Base-by-base conservation (phyloP, 345 rosid genomes). In the Citrus maxima region DNA sequence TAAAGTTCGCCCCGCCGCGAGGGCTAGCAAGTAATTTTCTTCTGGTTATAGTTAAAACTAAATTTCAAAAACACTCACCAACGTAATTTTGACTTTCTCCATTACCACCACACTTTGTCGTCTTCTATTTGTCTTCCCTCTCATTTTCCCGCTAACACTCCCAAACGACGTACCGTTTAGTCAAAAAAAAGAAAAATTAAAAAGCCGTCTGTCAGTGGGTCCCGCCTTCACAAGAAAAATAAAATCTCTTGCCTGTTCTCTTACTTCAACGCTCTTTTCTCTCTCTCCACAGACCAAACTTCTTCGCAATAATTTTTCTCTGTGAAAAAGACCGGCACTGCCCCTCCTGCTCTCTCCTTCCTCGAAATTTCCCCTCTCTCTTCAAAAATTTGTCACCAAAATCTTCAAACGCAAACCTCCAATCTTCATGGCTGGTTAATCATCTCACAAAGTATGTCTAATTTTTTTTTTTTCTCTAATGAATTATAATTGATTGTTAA, bases 291-390 rank as follows among this genome's bases (percentile, higher is more conserved):
- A 24, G 16, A 34, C 49, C 64, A 22, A 55, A 7, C 25, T 10
- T 54, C 55, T 38, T 7, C 64, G 7, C 10, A 6, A 28, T 34
- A n/a, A 58, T 10, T 42, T 27, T 49, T 10, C 7, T 64, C 51
- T 21, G 22, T 16, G 24, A 49, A 76, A 59, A 34, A 30, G 9
- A 63, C 34, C 77, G 13, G 49, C 3, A 40, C 40, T 13, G 18
- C 35, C 37, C 68, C 77, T 67, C 22, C 10, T 32, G n/a, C 18
- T 19, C 74, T 72, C 80, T 10, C 68, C 55, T 78, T 78, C 80
- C 58, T 19, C 68, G 80, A 77, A 69, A 77, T 68, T 72, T 60
- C 64, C 74, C 64, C 70, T 51, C 58, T 4, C 6, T 54, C 22
- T 54, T 54, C 22, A 54, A 54, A 19, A 54, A 54, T 54, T 46